These are phyloP conservation scores for Saccharomyces hybrid DNA, from an alignment of 1,139 yeast species.

Conservation along the genomic window DNA sequence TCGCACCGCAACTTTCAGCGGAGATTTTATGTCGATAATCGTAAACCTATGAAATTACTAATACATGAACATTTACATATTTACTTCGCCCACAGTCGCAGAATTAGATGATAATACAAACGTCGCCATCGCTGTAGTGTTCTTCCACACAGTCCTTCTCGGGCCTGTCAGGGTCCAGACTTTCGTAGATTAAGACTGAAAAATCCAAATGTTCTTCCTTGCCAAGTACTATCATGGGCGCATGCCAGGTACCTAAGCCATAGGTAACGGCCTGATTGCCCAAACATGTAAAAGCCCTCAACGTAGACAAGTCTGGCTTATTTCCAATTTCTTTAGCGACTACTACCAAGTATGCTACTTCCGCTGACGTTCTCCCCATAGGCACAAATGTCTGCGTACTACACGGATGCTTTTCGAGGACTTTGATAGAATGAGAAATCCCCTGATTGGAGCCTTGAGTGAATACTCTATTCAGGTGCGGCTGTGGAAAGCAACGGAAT, in stretches of 20 bases:
- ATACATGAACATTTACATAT: background rate
- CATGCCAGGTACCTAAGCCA: conserved; percentile 74
- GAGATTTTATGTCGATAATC: background rate
- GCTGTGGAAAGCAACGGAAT: conserved; percentile 74
- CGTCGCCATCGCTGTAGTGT: conserved; percentile 37
- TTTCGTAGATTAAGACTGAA: conserved; percentile 75
- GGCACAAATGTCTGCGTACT: conserved; percentile 91
- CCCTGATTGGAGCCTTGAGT: background rate
- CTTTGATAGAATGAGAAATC: conserved; percentile 47
- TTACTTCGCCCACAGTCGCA: background rate
- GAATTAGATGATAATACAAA: background rate
- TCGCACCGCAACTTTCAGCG: background rate
- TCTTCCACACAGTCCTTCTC: conserved; percentile 82
- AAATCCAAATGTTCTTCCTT: conserved; percentile 53
- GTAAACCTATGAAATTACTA: background rate
- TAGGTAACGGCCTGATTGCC: conserved; percentile 90
- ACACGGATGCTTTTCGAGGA: conserved; percentile 82
- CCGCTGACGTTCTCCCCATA: conserved; percentile 49
- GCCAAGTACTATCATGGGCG: conserved; percentile 80
- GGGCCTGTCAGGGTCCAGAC: conserved; percentile 49
- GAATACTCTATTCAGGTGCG: conserved; percentile 41
- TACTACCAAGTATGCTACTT: conserved; percentile 64
- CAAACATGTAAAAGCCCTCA: conserved; percentile 63
- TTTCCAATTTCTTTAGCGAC: conserved; percentile 50
- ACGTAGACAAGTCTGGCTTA: conserved; percentile 53